phyloP scores from a whole-genome alignment of 2,329 filamentous ascomycete genomes.

The Ophiostoma sp. region DNA sequence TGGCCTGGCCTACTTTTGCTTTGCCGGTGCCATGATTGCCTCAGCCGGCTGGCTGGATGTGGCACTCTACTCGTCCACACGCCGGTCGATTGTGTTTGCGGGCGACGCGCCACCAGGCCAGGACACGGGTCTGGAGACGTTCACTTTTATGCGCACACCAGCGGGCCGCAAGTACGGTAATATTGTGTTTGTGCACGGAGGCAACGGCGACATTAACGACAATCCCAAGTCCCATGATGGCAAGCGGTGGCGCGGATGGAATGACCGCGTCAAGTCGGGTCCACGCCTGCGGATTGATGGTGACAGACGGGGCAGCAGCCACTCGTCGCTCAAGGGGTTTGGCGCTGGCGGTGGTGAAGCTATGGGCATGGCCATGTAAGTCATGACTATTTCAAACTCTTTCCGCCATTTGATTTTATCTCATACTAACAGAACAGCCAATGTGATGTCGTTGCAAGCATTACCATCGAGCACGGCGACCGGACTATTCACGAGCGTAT shows the following conservation, averaged over 20 bases:
- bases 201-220: conserved; percentile 35
- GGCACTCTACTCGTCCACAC: conserved; percentile 47
- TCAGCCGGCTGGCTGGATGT: conserved; percentile 53
- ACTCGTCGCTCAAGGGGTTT: conserved; percentile 19
- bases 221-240: neutral
- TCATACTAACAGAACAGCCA: conserved; percentile 30
- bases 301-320: conserved; percentile 20
- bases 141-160: conserved; percentile 45
- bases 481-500: neutral
- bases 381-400: neutral
- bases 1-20: conserved; percentile 51
- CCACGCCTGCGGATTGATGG: conserved; percentile 25
- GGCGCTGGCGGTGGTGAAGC: conserved; percentile 19
- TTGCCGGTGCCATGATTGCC: conserved; percentile 54
- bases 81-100: conserved; percentile 48
- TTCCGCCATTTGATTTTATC: neutral
- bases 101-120: conserved; percentile 37
- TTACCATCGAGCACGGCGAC: conserved; percentile 36
- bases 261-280: conserved; percentile 32
- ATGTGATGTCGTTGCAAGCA: conserved; percentile 41
- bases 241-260: neutral
- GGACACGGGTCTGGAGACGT: conserved; percentile 48
- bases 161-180: conserved; percentile 39
- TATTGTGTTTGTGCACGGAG: conserved; percentile 34
- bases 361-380: conserved; percentile 24